Evolutionary conservation across 176 grass and related monocot genomes (phyloP).

Genomic region (Poa annua): DNA sequence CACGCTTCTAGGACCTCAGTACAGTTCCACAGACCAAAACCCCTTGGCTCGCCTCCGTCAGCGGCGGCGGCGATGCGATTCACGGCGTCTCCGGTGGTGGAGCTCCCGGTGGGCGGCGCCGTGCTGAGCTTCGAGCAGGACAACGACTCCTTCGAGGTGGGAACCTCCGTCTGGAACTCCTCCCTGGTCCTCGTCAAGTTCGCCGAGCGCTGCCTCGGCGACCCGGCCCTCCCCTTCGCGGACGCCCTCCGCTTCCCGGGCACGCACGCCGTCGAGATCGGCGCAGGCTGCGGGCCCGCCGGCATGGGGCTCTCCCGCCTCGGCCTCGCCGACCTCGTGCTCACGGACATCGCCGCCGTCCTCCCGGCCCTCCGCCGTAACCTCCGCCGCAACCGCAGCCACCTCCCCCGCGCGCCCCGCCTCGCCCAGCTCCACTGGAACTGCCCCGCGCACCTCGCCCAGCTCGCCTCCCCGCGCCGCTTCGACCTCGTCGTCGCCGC

Average conservation of each 20-base stretch:
- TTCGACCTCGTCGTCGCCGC: slow-evolving; percentile 88
- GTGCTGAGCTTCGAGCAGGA: slow-evolving; percentile 92
- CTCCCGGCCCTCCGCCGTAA: slow-evolving; percentile 88
- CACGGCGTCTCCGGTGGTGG: slow-evolving; percentile 86
- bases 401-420: slow-evolving; percentile 62
- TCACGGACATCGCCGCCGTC: slow-evolving; percentile 89
- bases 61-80: slow-evolving; percentile 63
- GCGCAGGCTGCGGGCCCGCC: slow-evolving; percentile 79
- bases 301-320: slow-evolving; percentile 78
- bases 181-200: slow-evolving; percentile 98
- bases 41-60: slow-evolving; percentile 7
- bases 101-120: slow-evolving; percentile 65
- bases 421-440: slow-evolving; percentile 88
- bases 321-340: slow-evolving; percentile 71
- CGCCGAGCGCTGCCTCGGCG: slow-evolving; percentile 70
- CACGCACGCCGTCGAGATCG: slow-evolving; percentile 76
- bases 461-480: slow-evolving; percentile 52
- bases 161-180: slow-evolving; percentile 92
- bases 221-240: slow-evolving; percentile 62
- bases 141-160: slow-evolving; percentile 92
- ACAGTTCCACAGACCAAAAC: not conserved
- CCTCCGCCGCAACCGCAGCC: slow-evolving; percentile 70
- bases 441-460: slow-evolving; percentile 59
- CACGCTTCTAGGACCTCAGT: not conserved
- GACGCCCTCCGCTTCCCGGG: slow-evolving; percentile 75